phyloP scores from a whole-genome alignment of 768 basidiomycete genomes.

The Lactarius indigo region DNA sequence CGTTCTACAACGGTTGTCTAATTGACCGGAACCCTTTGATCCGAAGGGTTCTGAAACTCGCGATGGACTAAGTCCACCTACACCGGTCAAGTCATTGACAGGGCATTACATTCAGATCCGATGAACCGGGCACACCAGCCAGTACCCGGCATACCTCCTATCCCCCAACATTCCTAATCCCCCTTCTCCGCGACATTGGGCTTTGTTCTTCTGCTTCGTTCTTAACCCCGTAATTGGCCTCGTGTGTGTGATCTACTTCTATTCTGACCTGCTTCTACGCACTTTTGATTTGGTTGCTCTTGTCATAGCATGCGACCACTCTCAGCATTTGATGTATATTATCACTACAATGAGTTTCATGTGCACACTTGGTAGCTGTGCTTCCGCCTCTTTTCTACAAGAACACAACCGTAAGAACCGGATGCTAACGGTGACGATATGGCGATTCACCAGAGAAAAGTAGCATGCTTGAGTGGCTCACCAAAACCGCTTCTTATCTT shows the following conservation, averaged over 20 bases:
- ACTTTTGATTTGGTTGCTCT: conserved; percentile 14
- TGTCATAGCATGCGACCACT: conserved; percentile 13
- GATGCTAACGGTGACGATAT: not conserved
- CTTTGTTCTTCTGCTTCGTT: conserved; percentile 3
- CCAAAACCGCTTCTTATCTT: not conserved
- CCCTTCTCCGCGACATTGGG: not conserved
- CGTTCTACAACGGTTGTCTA: conserved; percentile 26
- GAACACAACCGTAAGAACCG: not conserved
- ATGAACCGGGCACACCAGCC: not conserved
- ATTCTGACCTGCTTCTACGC: conserved; percentile 10
- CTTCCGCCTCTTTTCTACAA: conserved; percentile 8
- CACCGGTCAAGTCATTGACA: not conserved
- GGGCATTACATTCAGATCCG: not conserved
- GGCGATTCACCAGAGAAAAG: not conserved
- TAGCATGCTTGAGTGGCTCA: not conserved
- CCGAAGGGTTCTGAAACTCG: not conserved
- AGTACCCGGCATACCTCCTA: not conserved
- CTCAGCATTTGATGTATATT: conserved; percentile 26
- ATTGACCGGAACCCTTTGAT: not conserved
- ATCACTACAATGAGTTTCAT: conserved; percentile 22
- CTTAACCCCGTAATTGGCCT: conserved; percentile 11
- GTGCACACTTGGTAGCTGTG: conserved; percentile 13
- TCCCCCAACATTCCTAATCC: conserved; percentile 4
- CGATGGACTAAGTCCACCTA: not conserved
- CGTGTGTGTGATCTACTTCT: conserved; percentile 16